Percentiles rank a stretch among this genome's conserved stretches.
Evolutionary conservation across 1,284 basidiomycete genomes (phyloP).

Genomic region (Pyrrhoderma noxium): DNA sequence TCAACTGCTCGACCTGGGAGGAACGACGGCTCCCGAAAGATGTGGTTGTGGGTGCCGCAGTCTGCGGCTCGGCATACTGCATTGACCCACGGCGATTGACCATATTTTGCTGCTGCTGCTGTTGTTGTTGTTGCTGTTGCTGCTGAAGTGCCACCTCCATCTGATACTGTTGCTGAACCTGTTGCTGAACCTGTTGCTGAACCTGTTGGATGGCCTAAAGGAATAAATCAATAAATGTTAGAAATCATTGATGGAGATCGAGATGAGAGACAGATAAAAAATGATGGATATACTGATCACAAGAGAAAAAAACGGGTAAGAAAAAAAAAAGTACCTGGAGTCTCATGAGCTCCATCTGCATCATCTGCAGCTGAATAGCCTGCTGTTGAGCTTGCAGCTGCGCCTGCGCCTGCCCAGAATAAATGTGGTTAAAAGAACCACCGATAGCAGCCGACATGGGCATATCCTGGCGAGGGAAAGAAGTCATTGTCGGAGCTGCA

Average conservation of each 20-base stretch:
- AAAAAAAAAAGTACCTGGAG: conserved; percentile 51
- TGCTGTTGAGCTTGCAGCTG: conserved; percentile 36
- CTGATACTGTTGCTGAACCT: conserved; percentile 51
- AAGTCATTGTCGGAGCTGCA: conserved; percentile 53
- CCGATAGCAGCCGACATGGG: conserved; percentile 69
- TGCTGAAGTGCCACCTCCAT: conserved; percentile 35
- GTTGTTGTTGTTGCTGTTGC: conserved; percentile 33
- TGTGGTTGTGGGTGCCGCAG: conserved; percentile 56
- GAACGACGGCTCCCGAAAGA: conserved; percentile 56
- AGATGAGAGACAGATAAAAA: neutral
- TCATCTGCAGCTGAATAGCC: conserved; percentile 33
- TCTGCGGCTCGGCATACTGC: conserved; percentile 36
- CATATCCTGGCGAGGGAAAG: conserved; percentile 46
- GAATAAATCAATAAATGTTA: neutral
- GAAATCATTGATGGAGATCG: conserved; percentile 10
- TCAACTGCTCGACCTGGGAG: conserved; percentile 56
- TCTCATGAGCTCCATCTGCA: conserved; percentile 62
- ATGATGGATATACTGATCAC: neutral
- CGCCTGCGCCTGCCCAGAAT: conserved; percentile 38
- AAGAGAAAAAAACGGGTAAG: conserved; percentile 14
- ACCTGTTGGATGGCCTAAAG: conserved; percentile 23
- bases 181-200: conserved; percentile 33
- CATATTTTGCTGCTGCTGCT: conserved; percentile 26
- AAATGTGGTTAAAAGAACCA: conserved; percentile 48
- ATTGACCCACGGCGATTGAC: conserved; percentile 12